Percentiles rank a stretch among this genome's conserved stretches.
Evolutionary conservation across 2,329 filamentous ascomycete species (phyloP).

Genomic region (Curvularia verruculosa): DNA sequence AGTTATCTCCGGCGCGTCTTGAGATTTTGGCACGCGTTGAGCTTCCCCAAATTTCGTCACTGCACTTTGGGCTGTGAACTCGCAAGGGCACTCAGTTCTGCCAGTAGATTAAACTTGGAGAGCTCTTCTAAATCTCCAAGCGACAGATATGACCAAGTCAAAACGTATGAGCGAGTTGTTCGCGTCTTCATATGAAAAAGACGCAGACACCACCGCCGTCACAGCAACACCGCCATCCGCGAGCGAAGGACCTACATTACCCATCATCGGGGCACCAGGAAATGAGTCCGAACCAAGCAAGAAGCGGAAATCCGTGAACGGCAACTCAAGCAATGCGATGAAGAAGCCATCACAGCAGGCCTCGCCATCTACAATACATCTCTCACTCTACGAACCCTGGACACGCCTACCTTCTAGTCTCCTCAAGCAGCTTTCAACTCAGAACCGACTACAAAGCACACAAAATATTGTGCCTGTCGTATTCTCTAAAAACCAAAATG

Average conservation of each 20-base stretch:
- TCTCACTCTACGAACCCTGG: slow-evolving; percentile 31
- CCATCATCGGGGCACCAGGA: slow-evolving; percentile 15
- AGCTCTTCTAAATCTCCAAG: too few species aligned
- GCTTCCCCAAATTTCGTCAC: slow-evolving; percentile 12
- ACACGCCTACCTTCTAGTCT: slow-evolving; percentile 16
- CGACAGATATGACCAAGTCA: slow-evolving; percentile 18
- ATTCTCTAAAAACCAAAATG: slow-evolving; percentile 30
- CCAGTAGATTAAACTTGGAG: too few species aligned
- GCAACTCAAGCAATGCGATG: not conserved
- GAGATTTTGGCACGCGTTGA: slow-evolving; percentile 18
- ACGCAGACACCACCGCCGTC: slow-evolving; percentile 5
- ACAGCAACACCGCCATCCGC: slow-evolving; percentile 21
- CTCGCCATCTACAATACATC: slow-evolving; percentile 15
- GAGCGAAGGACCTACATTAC: slow-evolving; percentile 32
- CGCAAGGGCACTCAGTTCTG: not conserved
- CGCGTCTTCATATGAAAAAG: slow-evolving; percentile 19
- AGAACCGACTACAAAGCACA: slow-evolving; percentile 7
- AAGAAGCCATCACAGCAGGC: slow-evolving; percentile 9
- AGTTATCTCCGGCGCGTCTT: slow-evolving; percentile 13
- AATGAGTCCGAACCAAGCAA: not conserved
- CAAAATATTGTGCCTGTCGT: slow-evolving; percentile 22
- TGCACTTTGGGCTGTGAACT: not conserved
- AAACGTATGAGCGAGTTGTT: slow-evolving; percentile 33
- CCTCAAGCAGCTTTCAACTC: slow-evolving; percentile 8
- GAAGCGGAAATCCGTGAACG: slow-evolving; percentile 17